These are phyloP conservation scores for Daldinia childiae DNA, from an alignment of 495 filamentous ascomycete species.

Conservation along the genomic window DNA sequence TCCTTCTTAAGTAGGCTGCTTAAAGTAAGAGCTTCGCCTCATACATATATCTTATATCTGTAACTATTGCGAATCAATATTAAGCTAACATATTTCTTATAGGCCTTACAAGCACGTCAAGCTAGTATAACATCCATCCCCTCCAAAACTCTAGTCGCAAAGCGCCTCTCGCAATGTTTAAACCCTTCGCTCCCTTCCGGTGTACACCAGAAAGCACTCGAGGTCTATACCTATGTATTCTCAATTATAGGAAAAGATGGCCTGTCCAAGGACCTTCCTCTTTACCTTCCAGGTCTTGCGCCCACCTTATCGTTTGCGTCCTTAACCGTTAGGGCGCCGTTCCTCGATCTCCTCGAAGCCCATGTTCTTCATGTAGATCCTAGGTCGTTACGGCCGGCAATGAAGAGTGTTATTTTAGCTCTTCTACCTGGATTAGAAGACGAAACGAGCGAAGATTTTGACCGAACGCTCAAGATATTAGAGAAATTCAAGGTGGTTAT, in stretches of 20 bases:
- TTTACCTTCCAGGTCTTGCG: conserved; percentile 90
- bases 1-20: conserved; percentile 91
- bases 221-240: conserved; percentile 93
- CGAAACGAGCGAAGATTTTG: conserved; percentile 96
- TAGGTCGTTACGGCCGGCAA: conserved; percentile 77
- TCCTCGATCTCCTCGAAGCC: conserved; percentile 83
- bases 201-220: conserved; percentile 97
- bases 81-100: conserved; percentile 27
- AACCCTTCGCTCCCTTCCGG: conserved; percentile 93
- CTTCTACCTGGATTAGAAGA: conserved; percentile 93
- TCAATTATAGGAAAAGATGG: conserved; percentile 76
- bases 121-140: conserved; percentile 76
- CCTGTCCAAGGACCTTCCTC: conserved; percentile 78
- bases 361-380: conserved; percentile 77
- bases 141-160: conserved; percentile 83
- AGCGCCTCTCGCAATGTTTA: conserved; percentile 92
- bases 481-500: conserved; percentile 79
- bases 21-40: conserved; percentile 66
- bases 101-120: conserved; percentile 91
- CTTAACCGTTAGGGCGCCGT: conserved; percentile 82
- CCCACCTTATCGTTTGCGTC: conserved; percentile 93
- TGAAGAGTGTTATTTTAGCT: conserved; percentile 87
- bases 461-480: conserved; percentile 79
- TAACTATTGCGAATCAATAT: conserved; percentile 6
- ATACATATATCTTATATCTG: not conserved